Evolutionary conservation across 2,329 filamentous ascomycete genomes (phyloP), one percentile per base, ranked within the genome.

Genomic region (Alternaria gaisen): DNA sequence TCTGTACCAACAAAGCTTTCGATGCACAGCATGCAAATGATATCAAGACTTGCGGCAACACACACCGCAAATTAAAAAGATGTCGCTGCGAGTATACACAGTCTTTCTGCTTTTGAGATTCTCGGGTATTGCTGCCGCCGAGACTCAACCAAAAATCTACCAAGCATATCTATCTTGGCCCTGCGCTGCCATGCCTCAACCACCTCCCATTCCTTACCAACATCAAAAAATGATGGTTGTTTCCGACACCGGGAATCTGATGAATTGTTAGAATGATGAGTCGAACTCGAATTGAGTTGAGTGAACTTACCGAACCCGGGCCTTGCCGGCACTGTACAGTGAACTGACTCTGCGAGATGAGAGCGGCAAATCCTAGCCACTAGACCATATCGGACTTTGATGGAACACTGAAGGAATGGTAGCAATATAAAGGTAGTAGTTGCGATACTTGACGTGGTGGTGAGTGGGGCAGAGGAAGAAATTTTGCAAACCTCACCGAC

Each of bases 231-330:
- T 26, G 46, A 43, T 43, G 16, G 38, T 10, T 43, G 20, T 47
- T 64, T 64, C 62, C 62, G 62, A 64, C 58, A 64, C 62, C 62
- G 62, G 62, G 62, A 64, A 64, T 62, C 46, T 46, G 28, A n/a
- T 14, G 24, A 18, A 24, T n/a, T 46, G 40, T 56, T 56, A 51
- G 47, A 16, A 46, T 16, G 34, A 6, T 16, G 28, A 24, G 12
- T 51, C 34, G 47, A 56, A 56, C 12, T 16, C 6, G 20, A 14
- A 11, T 12, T 16, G 32, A 36, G 1, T 6, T 32, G 24, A 3
- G 26, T 28, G n/a, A 56, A 43, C 51, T 54, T 50, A 59, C 57
- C 48, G 56, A 63, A 60, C 60, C 61, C 61, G 61, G 61, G 61
- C 61, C 61, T 63, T 63, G 61, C 61, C 61, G 61, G 61, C 61